Base-by-base conservation (phyloP, 371 early-diverging fungal species). In the Capillidium rhysosporum region DNA sequence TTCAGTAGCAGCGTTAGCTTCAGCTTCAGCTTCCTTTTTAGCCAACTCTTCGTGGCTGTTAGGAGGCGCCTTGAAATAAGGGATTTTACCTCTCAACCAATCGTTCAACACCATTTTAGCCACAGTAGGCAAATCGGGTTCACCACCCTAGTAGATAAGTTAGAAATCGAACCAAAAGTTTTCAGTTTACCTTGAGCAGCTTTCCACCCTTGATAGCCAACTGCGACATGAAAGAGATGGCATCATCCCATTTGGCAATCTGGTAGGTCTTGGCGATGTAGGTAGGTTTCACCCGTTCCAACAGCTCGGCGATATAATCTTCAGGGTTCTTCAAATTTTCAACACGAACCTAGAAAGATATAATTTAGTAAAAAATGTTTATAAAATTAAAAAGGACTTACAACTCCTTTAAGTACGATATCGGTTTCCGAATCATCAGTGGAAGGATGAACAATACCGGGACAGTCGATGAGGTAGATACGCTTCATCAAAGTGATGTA, bases 381-480 rank as follows among this genome's bases (percentile, higher is more conserved):
- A 49, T 3, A 23, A 12, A 7, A 56, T 18, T 21, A 45, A 23
- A 46, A 9, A n/a, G 12, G 38, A 58, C 64, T 46, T 63, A 67
- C 89, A 1, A 95, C 97, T 38, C 99, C 99, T 74, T 86, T 94
- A 55, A 99, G 78, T 30, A 99, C 90, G 66, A 98, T 92, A 59
- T 97, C 95, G 3, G 86, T 81, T 61, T 93, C 94, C 0, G 80
- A 75, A 64, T 92, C 93, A 12, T 82, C 80, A 10, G 82, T 61
- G 49, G 82, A 71, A 26, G 90, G 86, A 52, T 89, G 92, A 29
- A 98, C 98, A 43, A 99, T 86, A 61, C 99, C 99, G 16, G 99
- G 99, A 65, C 97, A 99, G 69, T 99, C 99, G 62, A 99, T 98
- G 30, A 99, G 73, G 63, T 97, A 98, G 59, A 98, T 96, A 58